Conservation (phyloP, 305 asterid genomes). For the Petunia hybrid region DNA sequence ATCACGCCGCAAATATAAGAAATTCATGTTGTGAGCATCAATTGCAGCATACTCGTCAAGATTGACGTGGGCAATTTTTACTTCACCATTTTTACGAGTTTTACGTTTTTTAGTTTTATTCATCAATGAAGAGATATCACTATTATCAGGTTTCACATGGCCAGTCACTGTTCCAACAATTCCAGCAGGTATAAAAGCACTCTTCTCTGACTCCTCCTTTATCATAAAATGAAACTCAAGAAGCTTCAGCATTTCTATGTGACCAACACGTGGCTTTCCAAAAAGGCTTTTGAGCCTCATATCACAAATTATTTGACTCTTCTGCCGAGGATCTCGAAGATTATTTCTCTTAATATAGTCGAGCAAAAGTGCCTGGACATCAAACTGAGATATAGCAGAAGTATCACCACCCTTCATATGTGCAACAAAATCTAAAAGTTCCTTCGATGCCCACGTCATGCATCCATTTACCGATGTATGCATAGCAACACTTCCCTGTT, state of each 20-base stretch:
- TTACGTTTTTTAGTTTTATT: conserved; percentile 63
- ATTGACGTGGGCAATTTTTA: conserved; percentile 55
- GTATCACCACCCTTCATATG: conserved; percentile 81
- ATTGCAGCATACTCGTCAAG: conserved; percentile 84
- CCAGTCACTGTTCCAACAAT: conserved; percentile 57
- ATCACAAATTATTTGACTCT: conserved; percentile 89
- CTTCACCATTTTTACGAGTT: conserved; percentile 66
- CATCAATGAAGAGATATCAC: conserved; percentile 35
- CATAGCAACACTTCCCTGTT: conserved; percentile 24
- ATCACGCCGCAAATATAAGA: conserved; percentile 80
- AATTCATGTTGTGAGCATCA: conserved; percentile 82
- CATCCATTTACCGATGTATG: conserved; percentile 33
- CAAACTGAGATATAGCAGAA: conserved; percentile 64
- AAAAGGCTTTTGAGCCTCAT: conserved; percentile 74
- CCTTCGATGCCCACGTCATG: conserved; percentile 53
- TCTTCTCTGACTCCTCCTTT: conserved; percentile 66
- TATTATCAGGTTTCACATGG: conserved; percentile 53
- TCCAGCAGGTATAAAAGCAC: conserved; percentile 78
- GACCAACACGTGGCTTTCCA: conserved; percentile 88
- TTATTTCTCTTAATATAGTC: conserved; percentile 79
- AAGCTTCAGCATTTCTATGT: conserved; percentile 93
- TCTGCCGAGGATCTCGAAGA: conserved; percentile 83
- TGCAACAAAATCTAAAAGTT: conserved; percentile 70
- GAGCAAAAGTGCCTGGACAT: conserved; percentile 72
- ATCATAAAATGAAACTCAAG: conserved; percentile 78